These are phyloP conservation scores for Apiospora malaysiana DNA, from an alignment of 2,329 filamentous ascomycete genomes.

Conservation along the genomic window DNA sequence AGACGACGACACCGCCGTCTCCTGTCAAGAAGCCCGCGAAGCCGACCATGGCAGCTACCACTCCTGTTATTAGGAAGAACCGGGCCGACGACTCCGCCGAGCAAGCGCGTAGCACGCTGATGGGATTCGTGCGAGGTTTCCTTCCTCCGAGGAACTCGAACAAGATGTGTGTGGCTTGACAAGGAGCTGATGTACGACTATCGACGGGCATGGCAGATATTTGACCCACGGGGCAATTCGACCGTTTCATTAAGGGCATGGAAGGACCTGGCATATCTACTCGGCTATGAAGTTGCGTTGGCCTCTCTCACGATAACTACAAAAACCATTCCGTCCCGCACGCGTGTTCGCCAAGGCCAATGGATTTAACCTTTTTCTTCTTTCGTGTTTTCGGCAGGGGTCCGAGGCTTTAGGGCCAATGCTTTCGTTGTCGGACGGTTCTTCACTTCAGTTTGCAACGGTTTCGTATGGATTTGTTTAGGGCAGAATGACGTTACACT, in stretches of 20 bases:
- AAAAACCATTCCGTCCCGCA: constrained; percentile 2
- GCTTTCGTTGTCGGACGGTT: constrained; percentile 13
- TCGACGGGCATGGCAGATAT: background rate
- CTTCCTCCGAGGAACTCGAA: constrained; percentile 36
- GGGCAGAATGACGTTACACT: constrained; percentile 16
- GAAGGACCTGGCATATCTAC: constrained; percentile 8
- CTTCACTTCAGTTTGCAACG: constrained; percentile 6
- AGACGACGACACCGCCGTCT: constrained; percentile 24
- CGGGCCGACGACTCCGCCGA: constrained; percentile 38
- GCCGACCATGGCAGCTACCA: constrained; percentile 29
- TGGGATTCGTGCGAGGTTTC: constrained; percentile 40
- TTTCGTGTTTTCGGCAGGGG: constrained; percentile 13
- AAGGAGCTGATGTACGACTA: constrained; percentile 11
- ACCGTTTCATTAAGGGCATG: background rate
- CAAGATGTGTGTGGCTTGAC: constrained; percentile 41
- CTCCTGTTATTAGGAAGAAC: constrained; percentile 32
- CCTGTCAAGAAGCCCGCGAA: constrained; percentile 36
- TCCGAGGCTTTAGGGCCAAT: constrained; percentile 12
- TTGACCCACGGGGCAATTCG: background rate
- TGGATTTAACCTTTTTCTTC: constrained; percentile 4
- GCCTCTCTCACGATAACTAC: constrained; percentile 12
- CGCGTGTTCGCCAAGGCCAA: constrained; percentile 9
- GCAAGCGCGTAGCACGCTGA: constrained; percentile 37
- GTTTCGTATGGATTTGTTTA: constrained; percentile 13
- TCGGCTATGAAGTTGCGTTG: constrained; percentile 8